Evolutionary conservation across 306 rosid genomes (phyloP).

Genomic region (Ziziphus jujuba): DNA sequence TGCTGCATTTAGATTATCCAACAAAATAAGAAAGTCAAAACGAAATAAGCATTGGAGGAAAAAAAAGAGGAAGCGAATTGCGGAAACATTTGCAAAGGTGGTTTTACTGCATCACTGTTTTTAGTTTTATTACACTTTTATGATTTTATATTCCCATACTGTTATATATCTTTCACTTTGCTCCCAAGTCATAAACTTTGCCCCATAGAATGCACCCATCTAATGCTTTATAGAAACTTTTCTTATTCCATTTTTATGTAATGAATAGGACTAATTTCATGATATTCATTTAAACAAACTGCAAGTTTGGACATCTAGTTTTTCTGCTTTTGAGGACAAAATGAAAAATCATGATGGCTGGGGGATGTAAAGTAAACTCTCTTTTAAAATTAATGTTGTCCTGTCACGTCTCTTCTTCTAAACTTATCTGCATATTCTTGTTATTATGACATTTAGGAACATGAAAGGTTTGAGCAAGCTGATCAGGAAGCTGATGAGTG

Average conservation of each 20-base stretch:
- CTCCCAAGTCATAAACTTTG: no score
- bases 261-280: no score
- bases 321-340: no score
- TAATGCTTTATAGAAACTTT: no score
- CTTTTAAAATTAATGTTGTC: not conserved
- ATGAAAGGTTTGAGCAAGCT: conserved; percentile 50
- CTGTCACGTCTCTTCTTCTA: not conserved
- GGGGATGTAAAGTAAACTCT: not conserved
- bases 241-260: no score
- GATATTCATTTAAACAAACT: no score
- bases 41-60: conserved; percentile 80
- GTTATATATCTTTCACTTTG: no score
- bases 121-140: no score
- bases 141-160: no score
- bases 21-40: conserved; percentile 53
- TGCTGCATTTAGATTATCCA: conserved; percentile 45
- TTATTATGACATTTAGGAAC: conserved; percentile 44
- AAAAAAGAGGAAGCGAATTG: conserved; percentile 56
- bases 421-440: conserved; percentile 12
- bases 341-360: no score
- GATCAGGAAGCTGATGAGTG: conserved; percentile 90
- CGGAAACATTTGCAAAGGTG: conserved; percentile 67
- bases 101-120: not conserved
- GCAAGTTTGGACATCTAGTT: no score
- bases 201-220: no score